Conservation (phyloP, 2,329 filamentous ascomycete species). For the Colletotrichum limetticola region DNA sequence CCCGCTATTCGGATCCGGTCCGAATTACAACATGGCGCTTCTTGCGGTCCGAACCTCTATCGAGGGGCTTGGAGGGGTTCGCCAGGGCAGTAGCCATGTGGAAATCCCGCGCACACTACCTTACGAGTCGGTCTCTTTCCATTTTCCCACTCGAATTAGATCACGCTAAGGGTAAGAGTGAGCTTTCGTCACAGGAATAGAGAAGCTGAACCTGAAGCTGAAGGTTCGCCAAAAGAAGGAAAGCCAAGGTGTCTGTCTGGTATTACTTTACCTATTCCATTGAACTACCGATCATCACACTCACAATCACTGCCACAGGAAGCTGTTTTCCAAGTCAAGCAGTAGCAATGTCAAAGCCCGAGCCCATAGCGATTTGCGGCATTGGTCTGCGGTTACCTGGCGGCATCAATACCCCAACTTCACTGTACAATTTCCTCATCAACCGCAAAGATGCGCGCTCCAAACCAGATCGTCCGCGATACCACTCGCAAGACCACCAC, state of each 20-base stretch:
- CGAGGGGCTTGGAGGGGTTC: not conserved
- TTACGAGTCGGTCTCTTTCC: too few relatives aligned
- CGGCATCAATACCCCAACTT: conserved; percentile 19
- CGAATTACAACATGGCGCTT: not conserved
- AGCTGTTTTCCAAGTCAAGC: not conserved
- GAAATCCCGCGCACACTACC: not conserved
- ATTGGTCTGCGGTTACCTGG: conserved; percentile 28
- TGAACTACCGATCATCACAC: not conserved
- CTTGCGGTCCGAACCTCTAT: not conserved
- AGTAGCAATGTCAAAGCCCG: not conserved
- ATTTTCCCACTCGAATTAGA: too few relatives aligned
- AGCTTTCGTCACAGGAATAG: not conserved
- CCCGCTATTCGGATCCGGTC: not conserved
- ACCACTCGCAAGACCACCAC: not conserved
- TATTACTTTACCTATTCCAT: too few relatives aligned
- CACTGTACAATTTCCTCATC: conserved; percentile 25
- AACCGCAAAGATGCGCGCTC: conserved; percentile 22
- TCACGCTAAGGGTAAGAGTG: not conserved
- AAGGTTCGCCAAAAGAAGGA: too few relatives aligned
- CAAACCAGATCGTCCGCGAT: conserved; percentile 9
- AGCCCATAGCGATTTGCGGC: conserved; percentile 26
- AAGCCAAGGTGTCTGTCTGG: too few relatives aligned
- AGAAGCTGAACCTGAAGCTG: too few relatives aligned
- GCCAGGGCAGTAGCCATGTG: not conserved
- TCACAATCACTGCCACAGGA: not conserved